Base-by-base conservation (phyloP, 139 green algal genomes). In the Picochlorum costavermella region DNA sequence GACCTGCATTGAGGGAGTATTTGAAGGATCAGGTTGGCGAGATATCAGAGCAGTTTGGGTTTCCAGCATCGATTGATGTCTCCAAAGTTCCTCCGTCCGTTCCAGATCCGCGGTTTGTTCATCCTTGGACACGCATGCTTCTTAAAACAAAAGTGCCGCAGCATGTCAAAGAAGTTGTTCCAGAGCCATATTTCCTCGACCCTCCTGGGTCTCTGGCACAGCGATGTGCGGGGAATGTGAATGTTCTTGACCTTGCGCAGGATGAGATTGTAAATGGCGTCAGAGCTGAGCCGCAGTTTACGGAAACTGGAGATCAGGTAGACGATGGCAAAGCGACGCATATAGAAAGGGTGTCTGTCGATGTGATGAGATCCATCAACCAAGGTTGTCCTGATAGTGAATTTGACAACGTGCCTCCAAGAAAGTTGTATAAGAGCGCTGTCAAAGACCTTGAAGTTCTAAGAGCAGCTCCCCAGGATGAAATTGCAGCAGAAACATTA, bases 401-500 rank as follows among this genome's bases (percentile, higher is more conserved):
- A 2, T 26, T 28, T 11, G 10, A 46, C 6, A 25, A 14, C 25
- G 11, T 33, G 0, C 33, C 25, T 3, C 71, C 85, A 55, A 57
- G 76, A 61, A 77, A 92, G 72, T 87, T 80, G 75, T 30, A 36
- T 6, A 14, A 28, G n/a, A 29, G 67, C 44, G 57, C 85, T 37
- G 68, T 83, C 14, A 48, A 30, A 14, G 53, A 62, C 0, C 53
- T 57, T 2, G 17, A 40, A 12, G 56, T 92, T 20, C 60, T 94
- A 36, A 73, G 77, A 2, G 60, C 72, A 23, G 89, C 88, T 0
- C 90, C 90, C 1, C 81, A 89, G 55, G 87, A 95, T 56, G 90
- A 96, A 72, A 61, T 93, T 2, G 58, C 88, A 12, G 83, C 69
- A 10, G 90, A 95, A 77, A 74, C 90, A 49, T 64, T 95, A 30